phyloP scores from a whole-genome alignment of 805 yeast species.

The Metschnikowia dekortorum region DNA sequence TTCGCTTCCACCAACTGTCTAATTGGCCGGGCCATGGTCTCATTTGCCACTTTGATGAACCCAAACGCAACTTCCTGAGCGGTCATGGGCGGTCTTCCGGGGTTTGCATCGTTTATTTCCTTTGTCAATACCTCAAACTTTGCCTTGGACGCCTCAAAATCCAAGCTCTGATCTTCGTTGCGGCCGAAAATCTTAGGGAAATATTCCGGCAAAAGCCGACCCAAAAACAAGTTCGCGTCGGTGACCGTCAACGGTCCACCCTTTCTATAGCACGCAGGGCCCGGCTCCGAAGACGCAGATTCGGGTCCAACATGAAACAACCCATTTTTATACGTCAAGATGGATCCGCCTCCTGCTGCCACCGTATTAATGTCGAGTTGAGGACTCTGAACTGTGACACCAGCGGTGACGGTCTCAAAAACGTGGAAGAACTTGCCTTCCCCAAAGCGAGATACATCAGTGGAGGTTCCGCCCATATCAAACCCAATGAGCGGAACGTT shows the following conservation, averaged over 20 bases:
- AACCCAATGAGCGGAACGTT: slow-evolving; percentile 51
- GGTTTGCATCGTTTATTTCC: slow-evolving; percentile 13
- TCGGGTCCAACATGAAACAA: slow-evolving; percentile 20
- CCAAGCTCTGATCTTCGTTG: slow-evolving; percentile 14
- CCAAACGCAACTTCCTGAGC: slow-evolving; percentile 18
- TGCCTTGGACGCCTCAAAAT: slow-evolving; percentile 9
- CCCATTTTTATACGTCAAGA: slow-evolving; percentile 20
- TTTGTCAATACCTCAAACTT: slow-evolving; percentile 13
- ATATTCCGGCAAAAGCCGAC: slow-evolving; percentile 17
- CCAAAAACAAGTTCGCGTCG: slow-evolving; percentile 18
- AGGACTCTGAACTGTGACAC: slow-evolving; percentile 42
- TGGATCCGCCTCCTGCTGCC: slow-evolving; percentile 46
- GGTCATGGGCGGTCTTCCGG: slow-evolving; percentile 12
- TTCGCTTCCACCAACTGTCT: slow-evolving; percentile 17
- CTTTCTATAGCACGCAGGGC: slow-evolving; percentile 20
- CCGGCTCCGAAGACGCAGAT: slow-evolving; percentile 18
- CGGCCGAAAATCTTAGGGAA: slow-evolving; percentile 19
- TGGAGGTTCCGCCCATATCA: slow-evolving; percentile 45
- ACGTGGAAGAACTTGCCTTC: slow-evolving; percentile 39
- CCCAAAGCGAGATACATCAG: slow-evolving; percentile 41
- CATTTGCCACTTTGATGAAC: slow-evolving; percentile 18
- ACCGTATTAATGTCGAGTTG: slow-evolving; percentile 43
- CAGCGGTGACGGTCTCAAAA: slow-evolving; percentile 42
- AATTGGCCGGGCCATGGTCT: slow-evolving; percentile 20
- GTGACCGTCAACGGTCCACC: slow-evolving; percentile 21